Evolutionary conservation across 495 filamentous ascomycete genomes (phyloP), one percentile per base, ranked within the genome.

Genomic region (Oleoguttula mirabilis): DNA sequence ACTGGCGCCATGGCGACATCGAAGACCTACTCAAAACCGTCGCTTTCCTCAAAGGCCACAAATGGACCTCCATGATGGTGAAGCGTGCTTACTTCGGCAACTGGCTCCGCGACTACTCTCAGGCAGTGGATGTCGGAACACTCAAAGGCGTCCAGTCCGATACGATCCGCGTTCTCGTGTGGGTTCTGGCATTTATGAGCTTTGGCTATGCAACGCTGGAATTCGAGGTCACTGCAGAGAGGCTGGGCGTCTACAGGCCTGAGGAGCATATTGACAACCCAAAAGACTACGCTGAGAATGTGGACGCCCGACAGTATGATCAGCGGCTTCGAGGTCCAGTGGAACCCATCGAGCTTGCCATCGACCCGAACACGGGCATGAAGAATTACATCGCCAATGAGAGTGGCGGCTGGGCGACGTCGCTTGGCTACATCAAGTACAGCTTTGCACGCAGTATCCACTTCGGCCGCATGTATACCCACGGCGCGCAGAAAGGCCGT

Each of bases 331-430:
- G 90, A 25, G 75, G 73, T 1, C 88, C 83, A 0, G 74, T 96
- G 12, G 64, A 70, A 32, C 73, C 74, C 1, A 56, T 72, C 17
- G 90, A 98, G 54, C 76, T 93, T 16, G 80, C 84, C 21, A 72
- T 96, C 36, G 90, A 96, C 55, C 70, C 66, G 3, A 60, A 79
- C 3, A 94, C 87, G 3, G 87, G 58, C 47, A 94, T 98, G 88
- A 98, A 98, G 64, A 95, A 96, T 58, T 98, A 98, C 61, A 95
- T 98, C 47, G 81, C 88, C 30, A 96, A 95, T 51, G 90, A 95
- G 58, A 58, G 55, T 6, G 84, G 88, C 2, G 67, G 68, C 37
- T 88, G 84, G 80, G 83, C 86, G 0, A 98, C 90, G 8, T 92
- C 84, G 36, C 58, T 79, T n/a, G 88, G 82, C 25, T 98, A 94